These are phyloP conservation scores for Chalciporus piperatus DNA, from an alignment of 768 basidiomycete species.

Conservation along the genomic window DNA sequence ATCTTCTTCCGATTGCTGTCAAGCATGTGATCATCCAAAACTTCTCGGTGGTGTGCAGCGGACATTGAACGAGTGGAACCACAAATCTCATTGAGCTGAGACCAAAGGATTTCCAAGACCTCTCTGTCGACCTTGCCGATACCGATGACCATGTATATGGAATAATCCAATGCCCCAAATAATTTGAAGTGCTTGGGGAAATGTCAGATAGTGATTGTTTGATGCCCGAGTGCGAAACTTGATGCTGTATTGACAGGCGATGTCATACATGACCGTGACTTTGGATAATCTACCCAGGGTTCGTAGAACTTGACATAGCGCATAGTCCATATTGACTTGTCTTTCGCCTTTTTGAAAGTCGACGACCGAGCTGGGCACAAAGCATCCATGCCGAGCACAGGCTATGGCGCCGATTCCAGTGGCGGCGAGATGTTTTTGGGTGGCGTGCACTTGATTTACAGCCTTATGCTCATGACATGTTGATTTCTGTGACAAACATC, in stretches of 20 bases:
- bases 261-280: slow-evolving; percentile 9
- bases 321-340: slow-evolving; percentile 28
- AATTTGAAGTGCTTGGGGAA: not conserved
- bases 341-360: slow-evolving; percentile 27
- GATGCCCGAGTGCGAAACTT: not conserved
- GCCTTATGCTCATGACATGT: not conserved
- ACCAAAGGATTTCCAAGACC: slow-evolving; percentile 34
- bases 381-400: slow-evolving; percentile 5
- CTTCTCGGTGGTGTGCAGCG: slow-evolving; percentile 13
- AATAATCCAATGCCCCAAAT: slow-evolving; percentile 9
- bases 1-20: slow-evolving; percentile 35
- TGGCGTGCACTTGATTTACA: not conserved
- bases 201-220: not conserved
- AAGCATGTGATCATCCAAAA: slow-evolving; percentile 30
- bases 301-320: slow-evolving; percentile 4
- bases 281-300: no score
- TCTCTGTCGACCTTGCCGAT: slow-evolving; percentile 27
- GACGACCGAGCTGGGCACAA: slow-evolving; percentile 15
- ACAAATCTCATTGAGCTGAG: slow-evolving; percentile 22
- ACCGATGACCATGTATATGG: slow-evolving; percentile 31
- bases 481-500: not conserved
- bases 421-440: not conserved
- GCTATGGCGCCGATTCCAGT: slow-evolving; percentile 1
- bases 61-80: not conserved
- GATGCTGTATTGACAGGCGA: slow-evolving; percentile 13